Percentiles rank a stretch among this genome's conserved stretches.
Evolutionary conservation across 306 rosid species (phyloP).

Genomic region (Quercus robur): DNA sequence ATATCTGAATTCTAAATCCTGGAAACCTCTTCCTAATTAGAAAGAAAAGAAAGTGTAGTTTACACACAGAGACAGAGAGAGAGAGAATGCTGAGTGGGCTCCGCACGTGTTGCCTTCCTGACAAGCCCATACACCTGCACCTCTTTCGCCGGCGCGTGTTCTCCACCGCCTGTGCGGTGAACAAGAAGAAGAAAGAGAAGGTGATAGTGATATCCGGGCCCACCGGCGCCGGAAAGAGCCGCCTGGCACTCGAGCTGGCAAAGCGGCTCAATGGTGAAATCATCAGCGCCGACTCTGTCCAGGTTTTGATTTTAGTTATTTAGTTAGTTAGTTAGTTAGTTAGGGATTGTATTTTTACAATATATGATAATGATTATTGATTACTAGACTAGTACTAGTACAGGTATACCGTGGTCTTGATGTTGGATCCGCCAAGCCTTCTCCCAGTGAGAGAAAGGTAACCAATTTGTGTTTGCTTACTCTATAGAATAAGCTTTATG

Average conservation of each 20-base stretch:
- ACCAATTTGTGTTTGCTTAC: neutral
- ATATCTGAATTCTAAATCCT: too few species aligned
- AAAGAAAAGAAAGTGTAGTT: too few species aligned
- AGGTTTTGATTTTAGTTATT: slow-evolving; percentile 34
- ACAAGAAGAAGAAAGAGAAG: slow-evolving; percentile 46
- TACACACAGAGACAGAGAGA: too few species aligned
- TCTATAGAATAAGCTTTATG: neutral
- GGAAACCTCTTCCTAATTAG: too few species aligned
- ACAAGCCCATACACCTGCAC: neutral
- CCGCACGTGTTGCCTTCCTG: slow-evolving; percentile 39
- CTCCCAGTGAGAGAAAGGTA: slow-evolving; percentile 71
- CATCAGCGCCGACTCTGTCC: slow-evolving; percentile 89
- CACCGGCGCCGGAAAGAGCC: slow-evolving; percentile 87
- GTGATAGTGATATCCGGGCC: slow-evolving; percentile 87
- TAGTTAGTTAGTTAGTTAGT: too few species aligned
- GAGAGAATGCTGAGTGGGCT: slow-evolving; percentile 17
- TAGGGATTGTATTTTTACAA: too few species aligned
- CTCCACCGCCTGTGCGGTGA: slow-evolving; percentile 29
- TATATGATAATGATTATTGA: too few species aligned
- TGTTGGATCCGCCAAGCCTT: slow-evolving; percentile 93
- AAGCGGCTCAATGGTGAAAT: slow-evolving; percentile 88
- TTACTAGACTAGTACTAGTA: too few species aligned
- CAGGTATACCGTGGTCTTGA: slow-evolving; percentile 92
- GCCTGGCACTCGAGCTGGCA: slow-evolving; percentile 83
- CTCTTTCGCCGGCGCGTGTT: slow-evolving; percentile 34